Base-by-base conservation (phyloP, 768 basidiomycete genomes). In the Mycena amicta region DNA sequence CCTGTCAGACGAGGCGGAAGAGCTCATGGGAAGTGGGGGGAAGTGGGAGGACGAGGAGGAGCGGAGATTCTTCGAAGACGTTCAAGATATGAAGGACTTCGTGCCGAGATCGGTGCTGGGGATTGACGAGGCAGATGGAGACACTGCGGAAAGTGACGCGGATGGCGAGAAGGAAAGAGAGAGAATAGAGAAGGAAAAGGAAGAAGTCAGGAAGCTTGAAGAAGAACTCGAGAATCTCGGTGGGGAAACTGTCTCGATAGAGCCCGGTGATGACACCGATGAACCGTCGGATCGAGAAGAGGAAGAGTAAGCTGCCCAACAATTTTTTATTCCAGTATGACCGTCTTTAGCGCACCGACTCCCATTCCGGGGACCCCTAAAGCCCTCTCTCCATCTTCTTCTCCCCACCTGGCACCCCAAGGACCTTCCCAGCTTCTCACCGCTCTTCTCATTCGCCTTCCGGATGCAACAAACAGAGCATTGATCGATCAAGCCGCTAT, bases 11-110 rank as follows among this genome's bases (percentile, higher is more conserved):
- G 86, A 86, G 12, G 76, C 80, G 1, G 89, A 93, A 6, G 85
- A 90, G 45, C 68, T 75, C 25, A 63, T 77, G 11, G 71, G 72
- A 3, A 74, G 80, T 2, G 88, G 90, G 5, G 90, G 94, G 3
- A 95, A 98, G 71, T 99, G 97, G 97, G 93, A 93, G 71, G 97
- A 98, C 65, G 97, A 98, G 64, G 96, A 99, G 75, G 96, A 98
- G 70, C 80, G 90, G 23, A 79, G 88, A 57, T 98, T 96, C 73
- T 98, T 89, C 65, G 96, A 98, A 68, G 95, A 98, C 59, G 77
- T 97, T 41, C 84, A 91, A 58, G 97, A 98, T 71, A 71, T 98
- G 53, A 89, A 89, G 58, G 93, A 97, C 57, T 93, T 94, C 57
- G 93, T 97, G 2, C 97, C 97, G 0, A 87, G 84, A 50, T 89